phyloP scores from a whole-genome alignment of 768 basidiomycete species.

The Punctularia strigosozonata region DNA sequence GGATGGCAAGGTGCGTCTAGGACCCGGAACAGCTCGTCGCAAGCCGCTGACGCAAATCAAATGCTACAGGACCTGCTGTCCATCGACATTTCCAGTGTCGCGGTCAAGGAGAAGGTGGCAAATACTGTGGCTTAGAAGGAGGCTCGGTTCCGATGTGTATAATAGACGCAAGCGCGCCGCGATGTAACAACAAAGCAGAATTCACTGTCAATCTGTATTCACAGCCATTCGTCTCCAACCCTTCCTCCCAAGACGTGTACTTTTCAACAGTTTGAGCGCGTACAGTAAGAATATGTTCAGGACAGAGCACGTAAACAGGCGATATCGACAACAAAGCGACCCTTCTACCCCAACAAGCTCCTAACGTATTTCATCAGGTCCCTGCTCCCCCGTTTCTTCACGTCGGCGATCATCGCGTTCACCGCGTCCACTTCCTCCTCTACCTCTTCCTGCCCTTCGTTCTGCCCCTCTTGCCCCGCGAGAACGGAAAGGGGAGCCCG shows the following conservation, averaged over 20 bases:
- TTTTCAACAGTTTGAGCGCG: too few relatives aligned
- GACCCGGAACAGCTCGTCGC: background rate
- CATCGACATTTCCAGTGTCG: conserved; percentile 16
- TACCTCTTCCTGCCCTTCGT: conserved; percentile 19
- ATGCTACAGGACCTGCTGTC: conserved; percentile 15
- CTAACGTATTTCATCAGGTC: conserved; percentile 68
- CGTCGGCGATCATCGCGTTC: conserved; percentile 65
- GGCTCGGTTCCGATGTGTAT: too few relatives aligned
- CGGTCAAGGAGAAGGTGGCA: conserved; percentile 1
- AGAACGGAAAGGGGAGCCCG: conserved; percentile 23
- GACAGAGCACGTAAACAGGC: too few relatives aligned
- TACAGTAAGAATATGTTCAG: too few relatives aligned
- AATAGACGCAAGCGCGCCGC: too few relatives aligned
- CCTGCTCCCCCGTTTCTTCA: conserved; percentile 62
- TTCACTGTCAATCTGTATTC: too few relatives aligned
- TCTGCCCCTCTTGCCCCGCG: conserved; percentile 9
- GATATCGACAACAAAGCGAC: too few relatives aligned
- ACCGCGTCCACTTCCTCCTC: conserved; percentile 32
- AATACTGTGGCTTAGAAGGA: too few relatives aligned
- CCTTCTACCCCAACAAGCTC: conserved; percentile 49
- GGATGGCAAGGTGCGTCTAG: conserved; percentile 49
- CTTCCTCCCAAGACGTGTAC: too few relatives aligned
- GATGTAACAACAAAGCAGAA: too few relatives aligned
- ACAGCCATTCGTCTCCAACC: too few relatives aligned
- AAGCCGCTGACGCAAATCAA: background rate